Evolutionary conservation across 345 rosid species (phyloP).

Genomic region (Stellera chamaejasme): DNA sequence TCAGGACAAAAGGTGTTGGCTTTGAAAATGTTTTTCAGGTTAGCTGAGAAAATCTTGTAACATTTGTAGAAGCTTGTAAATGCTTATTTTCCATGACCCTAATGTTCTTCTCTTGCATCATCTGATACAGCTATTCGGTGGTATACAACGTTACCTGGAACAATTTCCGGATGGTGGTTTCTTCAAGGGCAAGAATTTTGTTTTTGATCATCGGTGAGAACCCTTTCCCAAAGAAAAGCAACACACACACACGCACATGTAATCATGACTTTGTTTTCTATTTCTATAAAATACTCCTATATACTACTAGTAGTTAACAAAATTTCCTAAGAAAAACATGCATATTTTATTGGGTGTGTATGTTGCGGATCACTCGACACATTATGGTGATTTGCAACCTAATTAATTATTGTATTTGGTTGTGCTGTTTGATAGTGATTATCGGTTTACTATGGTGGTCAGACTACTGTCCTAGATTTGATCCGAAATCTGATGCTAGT

Average conservation of each 20-base stretch:
- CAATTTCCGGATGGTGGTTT: slow-evolving; percentile 87
- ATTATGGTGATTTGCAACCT: no score
- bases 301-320: no score
- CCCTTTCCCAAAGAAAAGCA: neutral
- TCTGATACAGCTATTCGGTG: slow-evolving; percentile 77
- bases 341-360: no score
- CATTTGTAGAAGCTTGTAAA: no score
- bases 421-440: no score
- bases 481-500: no score
- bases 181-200: slow-evolving; percentile 92
- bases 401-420: no score
- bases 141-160: slow-evolving; percentile 90
- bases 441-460: no score
- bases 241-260: neutral
- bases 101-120: slow-evolving; percentile 9
- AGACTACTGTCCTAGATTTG: no score
- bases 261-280: neutral
- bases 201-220: slow-evolving; percentile 86
- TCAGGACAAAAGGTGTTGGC: slow-evolving; percentile 77
- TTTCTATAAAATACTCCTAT: no score
- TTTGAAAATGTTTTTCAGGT: slow-evolving; percentile 93
- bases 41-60: slow-evolving; percentile 2
- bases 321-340: no score
- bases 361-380: no score
- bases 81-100: neutral